A percentile compares a stretch with the other conserved stretches of the same genome.
Conservation (phyloP, 2,329 filamentous ascomycete species). For the Nigrospora sphaerica region DNA sequence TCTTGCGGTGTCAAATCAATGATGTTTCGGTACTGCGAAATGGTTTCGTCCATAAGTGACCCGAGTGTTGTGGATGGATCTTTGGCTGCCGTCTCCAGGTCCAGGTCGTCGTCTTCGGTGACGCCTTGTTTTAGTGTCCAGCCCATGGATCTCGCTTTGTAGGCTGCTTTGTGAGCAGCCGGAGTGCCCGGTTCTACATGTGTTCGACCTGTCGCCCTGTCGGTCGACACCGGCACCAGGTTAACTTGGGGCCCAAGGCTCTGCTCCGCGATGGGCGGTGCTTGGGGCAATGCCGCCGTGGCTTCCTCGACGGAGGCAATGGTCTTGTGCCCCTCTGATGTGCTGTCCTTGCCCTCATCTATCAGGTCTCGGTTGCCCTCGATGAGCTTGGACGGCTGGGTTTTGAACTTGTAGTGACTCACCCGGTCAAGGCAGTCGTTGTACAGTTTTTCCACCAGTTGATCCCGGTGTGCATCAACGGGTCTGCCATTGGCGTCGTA, state of each 20-base stretch:
- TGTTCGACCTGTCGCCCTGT: conserved; percentile 64
- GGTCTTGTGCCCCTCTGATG: conserved; percentile 60
- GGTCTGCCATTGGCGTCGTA: conserved; percentile 77
- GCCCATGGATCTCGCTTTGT: conserved; percentile 73
- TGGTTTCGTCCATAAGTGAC: conserved; percentile 85
- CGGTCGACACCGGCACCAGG: conserved; percentile 56
- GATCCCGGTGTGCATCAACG: conserved; percentile 72
- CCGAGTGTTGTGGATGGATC: conserved; percentile 69
- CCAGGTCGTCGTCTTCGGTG: conserved; percentile 57
- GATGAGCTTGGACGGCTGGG: conserved; percentile 60
- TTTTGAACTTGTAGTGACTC: conserved; percentile 81
- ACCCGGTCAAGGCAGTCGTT: conserved; percentile 92
- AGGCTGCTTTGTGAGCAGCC: conserved; percentile 64
- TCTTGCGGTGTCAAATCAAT: conserved; percentile 81
- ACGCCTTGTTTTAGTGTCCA: conserved; percentile 67
- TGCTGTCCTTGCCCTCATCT: conserved; percentile 73
- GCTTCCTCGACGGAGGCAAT: conserved; percentile 70
- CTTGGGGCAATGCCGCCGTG: conserved; percentile 51
- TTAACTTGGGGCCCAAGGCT: conserved; percentile 45
- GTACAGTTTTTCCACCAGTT: conserved; percentile 82
- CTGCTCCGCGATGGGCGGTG: conserved; percentile 44
- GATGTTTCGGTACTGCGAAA: conserved; percentile 77
- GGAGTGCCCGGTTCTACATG: conserved; percentile 65
- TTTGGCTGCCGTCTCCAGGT: conserved; percentile 60
- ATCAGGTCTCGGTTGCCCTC: conserved; percentile 80